Evolutionary conservation across 306 rosid genomes (phyloP), one percentile per base, ranked within the genome.

Genomic region (Malus asiatica): DNA sequence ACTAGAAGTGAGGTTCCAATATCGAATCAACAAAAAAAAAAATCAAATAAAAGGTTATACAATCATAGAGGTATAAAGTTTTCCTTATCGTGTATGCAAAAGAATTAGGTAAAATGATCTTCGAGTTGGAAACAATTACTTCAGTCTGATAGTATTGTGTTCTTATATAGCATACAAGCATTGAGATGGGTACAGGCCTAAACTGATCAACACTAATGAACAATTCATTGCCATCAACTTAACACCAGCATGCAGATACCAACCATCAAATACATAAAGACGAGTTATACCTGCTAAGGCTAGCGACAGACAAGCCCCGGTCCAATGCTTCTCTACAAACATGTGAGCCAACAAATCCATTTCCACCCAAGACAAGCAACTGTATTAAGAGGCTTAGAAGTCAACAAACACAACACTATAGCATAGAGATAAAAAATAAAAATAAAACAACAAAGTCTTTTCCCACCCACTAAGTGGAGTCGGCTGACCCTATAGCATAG

Each of bases 321-420:
- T 84, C 83, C 25, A 95, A 74, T 59, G 97, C 99, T 81, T 90
- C 99, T 79, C 82, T 85, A 79, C 97, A 90, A 53, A 95, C 38
- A 78, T 95, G 97, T 23, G 97, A 95, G 77, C 99, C 99, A 78
- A 95, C 97, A 83, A 95, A 95, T 68, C 99, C 99, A 83, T 89
- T 95, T 82, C 97, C 99, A 76, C 97, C 97, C 92, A 95, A 78
- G 80, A 95, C 97, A 80, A 95, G 97, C 83, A 95, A 83, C 99
- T 95, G 83, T 76, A 73, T 72, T 48, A 76, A 82, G 59, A 75
- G 55, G 58, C 84, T 81, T 38, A 62, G 58, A 83, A 64, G 71
- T 78, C 25, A 66, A 77, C 2, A 20, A 68, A 48, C 18, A 48
- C 0, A 48, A 48, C 18, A 48, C 19, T 15, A 14, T 6, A 48